These are phyloP conservation scores for Talaromyces sp. DNA, from an alignment of 2,329 filamentous ascomycete species.

Conservation along the genomic window DNA sequence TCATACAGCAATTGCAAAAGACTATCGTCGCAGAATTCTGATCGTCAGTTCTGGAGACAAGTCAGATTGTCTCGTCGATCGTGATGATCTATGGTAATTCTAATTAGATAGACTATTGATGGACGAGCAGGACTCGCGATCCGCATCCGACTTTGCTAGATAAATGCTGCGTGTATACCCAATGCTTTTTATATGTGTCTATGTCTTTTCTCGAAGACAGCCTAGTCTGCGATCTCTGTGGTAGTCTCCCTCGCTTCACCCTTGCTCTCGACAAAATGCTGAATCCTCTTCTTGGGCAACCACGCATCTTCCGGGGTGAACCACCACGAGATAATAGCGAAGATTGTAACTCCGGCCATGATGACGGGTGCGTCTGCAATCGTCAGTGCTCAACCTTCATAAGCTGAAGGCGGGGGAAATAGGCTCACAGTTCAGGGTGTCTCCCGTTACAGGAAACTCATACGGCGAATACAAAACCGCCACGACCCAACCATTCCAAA, in stretches of 20 bases:
- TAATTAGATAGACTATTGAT: not conserved
- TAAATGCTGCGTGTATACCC: not conserved
- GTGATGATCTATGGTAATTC: not conserved
- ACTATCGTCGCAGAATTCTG: not conserved
- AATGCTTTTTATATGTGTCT: not conserved
- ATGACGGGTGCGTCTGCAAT: slow-evolving; percentile 48
- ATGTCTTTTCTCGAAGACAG: not conserved
- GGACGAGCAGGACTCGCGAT: not conserved
- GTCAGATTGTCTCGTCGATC: not conserved
- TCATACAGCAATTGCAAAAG: not conserved
- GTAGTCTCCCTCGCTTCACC: slow-evolving; percentile 21
- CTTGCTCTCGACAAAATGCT: slow-evolving; percentile 42
- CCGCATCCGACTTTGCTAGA: not conserved
- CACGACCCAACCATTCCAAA: slow-evolving; percentile 52
- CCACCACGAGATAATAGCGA: slow-evolving; percentile 49
- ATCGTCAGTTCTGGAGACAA: not conserved
- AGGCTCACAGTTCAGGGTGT: slow-evolving; percentile 44
- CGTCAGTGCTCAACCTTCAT: not conserved
- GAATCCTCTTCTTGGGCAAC: slow-evolving; percentile 46
- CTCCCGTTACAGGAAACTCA: slow-evolving; percentile 42
- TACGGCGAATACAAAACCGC: slow-evolving; percentile 49
- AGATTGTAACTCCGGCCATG: slow-evolving; percentile 49
- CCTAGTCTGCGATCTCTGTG: slow-evolving; percentile 1
- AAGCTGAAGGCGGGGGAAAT: not conserved
- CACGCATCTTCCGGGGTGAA: slow-evolving; percentile 47